phyloP scores from a whole-genome alignment of 2,329 filamentous ascomycete species.

The Scedosporium minutisporum region DNA sequence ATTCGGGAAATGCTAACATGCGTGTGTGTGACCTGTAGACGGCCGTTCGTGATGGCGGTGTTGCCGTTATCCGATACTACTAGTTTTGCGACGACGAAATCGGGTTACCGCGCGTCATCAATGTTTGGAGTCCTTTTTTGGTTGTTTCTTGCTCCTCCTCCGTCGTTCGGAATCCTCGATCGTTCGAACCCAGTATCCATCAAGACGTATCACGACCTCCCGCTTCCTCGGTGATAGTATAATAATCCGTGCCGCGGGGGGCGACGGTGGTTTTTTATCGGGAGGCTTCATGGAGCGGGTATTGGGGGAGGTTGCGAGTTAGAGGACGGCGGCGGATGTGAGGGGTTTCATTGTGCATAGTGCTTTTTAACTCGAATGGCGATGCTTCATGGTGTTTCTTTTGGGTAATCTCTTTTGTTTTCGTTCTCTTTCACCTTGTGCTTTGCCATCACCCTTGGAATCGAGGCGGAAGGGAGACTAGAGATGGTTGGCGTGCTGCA shows the following conservation, averaged over 20 bases:
- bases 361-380: conserved; percentile 3
- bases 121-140: neutral
- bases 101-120: neutral
- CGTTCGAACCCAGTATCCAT: neutral
- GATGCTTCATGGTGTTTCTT: neutral
- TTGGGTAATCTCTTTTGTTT: neutral
- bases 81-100: neutral
- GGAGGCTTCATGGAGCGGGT: neutral
- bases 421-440: neutral
- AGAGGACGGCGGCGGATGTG: neutral
- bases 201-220: conserved; percentile 11
- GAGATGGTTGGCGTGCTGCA: too few relatives aligned
- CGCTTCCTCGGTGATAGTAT: neutral
- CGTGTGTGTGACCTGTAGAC: neutral
- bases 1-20: neutral
- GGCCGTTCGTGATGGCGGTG: neutral
- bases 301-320: neutral
- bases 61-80: neutral
- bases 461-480: neutral
- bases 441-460: neutral
- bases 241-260: neutral
- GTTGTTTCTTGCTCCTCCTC: conserved; percentile 1
- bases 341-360: neutral
- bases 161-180: neutral
- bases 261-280: neutral